Percentiles rank a stretch among this genome's conserved stretches.
phyloP scores from a whole-genome alignment of 2,329 filamentous ascomycete genomes.

The Nothomitra cinnamomea region DNA sequence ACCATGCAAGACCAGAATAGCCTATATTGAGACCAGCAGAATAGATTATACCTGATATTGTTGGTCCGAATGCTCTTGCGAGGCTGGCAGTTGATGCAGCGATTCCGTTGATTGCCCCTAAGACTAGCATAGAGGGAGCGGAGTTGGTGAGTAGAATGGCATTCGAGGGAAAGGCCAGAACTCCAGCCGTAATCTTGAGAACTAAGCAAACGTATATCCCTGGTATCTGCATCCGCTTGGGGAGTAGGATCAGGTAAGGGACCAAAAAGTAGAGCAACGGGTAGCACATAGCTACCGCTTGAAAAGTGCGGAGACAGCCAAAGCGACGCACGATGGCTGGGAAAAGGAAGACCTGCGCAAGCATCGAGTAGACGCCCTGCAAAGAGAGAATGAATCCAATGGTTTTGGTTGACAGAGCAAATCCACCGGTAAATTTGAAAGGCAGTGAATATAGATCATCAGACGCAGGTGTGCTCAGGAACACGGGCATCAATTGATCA shows the following conservation, averaged over 20 bases:
- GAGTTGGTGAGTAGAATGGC: constrained; percentile 81
- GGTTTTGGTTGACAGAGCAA: constrained; percentile 63
- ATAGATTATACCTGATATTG: constrained; percentile 72
- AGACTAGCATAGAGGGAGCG: constrained; percentile 63
- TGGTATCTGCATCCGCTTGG: constrained; percentile 49
- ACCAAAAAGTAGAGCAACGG: constrained; percentile 75
- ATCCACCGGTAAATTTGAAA: constrained; percentile 79
- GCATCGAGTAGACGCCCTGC: constrained; percentile 78
- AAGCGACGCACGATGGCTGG: constrained; percentile 58
- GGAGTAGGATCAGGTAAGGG: constrained; percentile 77
- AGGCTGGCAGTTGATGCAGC: constrained; percentile 83
- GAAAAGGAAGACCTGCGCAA: constrained; percentile 72
- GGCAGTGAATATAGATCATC: constrained; percentile 42
- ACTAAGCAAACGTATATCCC: constrained; percentile 65
- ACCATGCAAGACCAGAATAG: constrained; percentile 85
- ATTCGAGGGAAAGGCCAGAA: constrained; percentile 79
- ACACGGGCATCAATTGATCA: constrained; percentile 82
- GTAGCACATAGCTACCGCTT: constrained; percentile 64
- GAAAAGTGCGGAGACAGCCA: constrained; percentile 67
- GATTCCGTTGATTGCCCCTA: constrained; percentile 85
- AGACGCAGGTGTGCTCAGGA: constrained; percentile 56
- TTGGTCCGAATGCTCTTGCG: constrained; percentile 75
- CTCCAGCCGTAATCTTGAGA: constrained; percentile 86
- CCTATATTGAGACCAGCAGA: constrained; percentile 61
- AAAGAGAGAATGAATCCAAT: constrained; percentile 80